Evolutionary conservation across 345 rosid genomes (phyloP), one percentile per base, ranked within the genome.

Genomic region (Brassica juncea): DNA sequence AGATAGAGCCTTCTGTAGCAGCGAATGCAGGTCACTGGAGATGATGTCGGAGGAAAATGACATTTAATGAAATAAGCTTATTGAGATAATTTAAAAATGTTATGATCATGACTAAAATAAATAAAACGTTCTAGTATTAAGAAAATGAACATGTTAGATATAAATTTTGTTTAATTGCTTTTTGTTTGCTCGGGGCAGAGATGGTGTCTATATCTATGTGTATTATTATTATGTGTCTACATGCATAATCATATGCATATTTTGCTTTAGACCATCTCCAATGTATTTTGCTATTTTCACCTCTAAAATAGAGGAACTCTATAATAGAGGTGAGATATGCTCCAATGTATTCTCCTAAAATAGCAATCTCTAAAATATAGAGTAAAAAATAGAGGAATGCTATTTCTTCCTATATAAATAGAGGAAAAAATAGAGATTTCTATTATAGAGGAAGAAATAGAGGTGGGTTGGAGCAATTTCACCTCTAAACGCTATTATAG

Each of bases 1-100:
- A 28, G 97, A 91, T 76, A 92, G 87, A 83, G 93, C 98, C 30
- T 94, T 94, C 71, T 94, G 98, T 91, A 94, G 98, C 84, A 57
- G 73, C 21, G 97, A 91, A 73, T 94, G 98, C 89, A 76, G 97
- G 74, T 77, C 87, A 59, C 81, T 86, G 83, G 91, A 85, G 86
- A 94, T 92, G 86, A 49, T 86, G 86, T 71, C 83, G 3, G 98
- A 94, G 6, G 84, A 77, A 81, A 57, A 76, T 71, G 62, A 72
- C 32, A 72, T 32, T 34, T 61, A 66, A 72, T 76, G 67, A 71
- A 30, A 66, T 64, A 75, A 52, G 70, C 27, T 37, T 68, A 52
- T 44, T 57, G 35, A 52, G 47, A 69, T 5, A 23, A 23, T 4
- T 3, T 6, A 14, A 23, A 59, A 21, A 5, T 37, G 39, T 62